Conservation (phyloP, 495 filamentous ascomycete genomes). For the Neurospora sp. region DNA sequence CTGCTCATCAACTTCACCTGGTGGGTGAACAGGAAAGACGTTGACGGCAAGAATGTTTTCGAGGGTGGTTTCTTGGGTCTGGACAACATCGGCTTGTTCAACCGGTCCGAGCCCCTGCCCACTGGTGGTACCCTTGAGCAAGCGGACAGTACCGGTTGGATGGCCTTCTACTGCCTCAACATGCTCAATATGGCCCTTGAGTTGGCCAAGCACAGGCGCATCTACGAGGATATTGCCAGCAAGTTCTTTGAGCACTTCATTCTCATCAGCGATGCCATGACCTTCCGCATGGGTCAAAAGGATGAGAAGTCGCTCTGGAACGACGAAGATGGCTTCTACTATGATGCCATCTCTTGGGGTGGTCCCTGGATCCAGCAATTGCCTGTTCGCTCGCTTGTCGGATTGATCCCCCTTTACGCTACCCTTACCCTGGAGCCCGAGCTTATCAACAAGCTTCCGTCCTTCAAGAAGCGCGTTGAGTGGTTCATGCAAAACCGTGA, state of each 20-base stretch:
- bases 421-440: constrained; percentile 88
- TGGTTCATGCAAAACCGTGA: constrained; percentile 86
- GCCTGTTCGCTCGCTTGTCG: constrained; percentile 82
- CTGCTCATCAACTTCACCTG: constrained; percentile 93
- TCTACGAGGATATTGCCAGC: constrained; percentile 93
- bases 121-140: constrained; percentile 91
- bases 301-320: constrained; percentile 84
- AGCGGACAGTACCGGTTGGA: constrained; percentile 96
- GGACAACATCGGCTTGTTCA: constrained; percentile 95
- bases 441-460: constrained; percentile 80
- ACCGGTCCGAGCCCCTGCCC: constrained; percentile 91
- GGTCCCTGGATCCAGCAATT: constrained; percentile 87
- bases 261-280: constrained; percentile 96
- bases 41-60: constrained; percentile 89
- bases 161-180: constrained; percentile 89
- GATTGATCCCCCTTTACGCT: constrained; percentile 85
- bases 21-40: constrained; percentile 97
- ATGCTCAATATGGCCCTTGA: constrained; percentile 97
- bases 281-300: constrained; percentile 66
- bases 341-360: constrained; percentile 93
- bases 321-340: constrained; percentile 92
- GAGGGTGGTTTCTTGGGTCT: constrained; percentile 95
- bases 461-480: constrained; percentile 84
- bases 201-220: constrained; percentile 88
- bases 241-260: constrained; percentile 99